Percentiles rank a stretch among this genome's conserved stretches.
phyloP scores from a whole-genome alignment of 192 early-diverging fungal species.

The Backusella westeae region DNA sequence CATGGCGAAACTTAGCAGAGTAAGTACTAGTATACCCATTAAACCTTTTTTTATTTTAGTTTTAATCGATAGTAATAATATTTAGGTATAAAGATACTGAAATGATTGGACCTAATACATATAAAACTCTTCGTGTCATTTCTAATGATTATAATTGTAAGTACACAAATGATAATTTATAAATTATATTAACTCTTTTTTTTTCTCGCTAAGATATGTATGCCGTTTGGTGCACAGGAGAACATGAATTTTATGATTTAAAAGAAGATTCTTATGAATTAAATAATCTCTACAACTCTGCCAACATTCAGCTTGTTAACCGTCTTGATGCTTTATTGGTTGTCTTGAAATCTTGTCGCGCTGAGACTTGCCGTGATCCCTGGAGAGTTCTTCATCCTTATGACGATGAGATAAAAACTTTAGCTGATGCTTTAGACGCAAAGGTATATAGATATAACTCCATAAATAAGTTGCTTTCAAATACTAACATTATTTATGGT shows the following conservation, averaged over 20 bases:
- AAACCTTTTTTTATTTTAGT: no score
- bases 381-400: constrained; percentile 51
- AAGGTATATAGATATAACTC: background rate
- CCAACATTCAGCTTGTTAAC: constrained; percentile 36
- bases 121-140: constrained; percentile 54
- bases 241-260: constrained; percentile 56
- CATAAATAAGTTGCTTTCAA: background rate
- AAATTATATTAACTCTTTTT: background rate
- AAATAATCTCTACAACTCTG: constrained; percentile 47
- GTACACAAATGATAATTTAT: background rate
- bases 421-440: constrained; percentile 5
- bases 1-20: constrained; percentile 8
- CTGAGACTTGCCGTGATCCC: constrained; percentile 51
- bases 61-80: no score
- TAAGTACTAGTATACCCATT: background rate
- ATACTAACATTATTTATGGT: background rate
- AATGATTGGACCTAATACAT: constrained; percentile 39
- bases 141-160: constrained; percentile 47
- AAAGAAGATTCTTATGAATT: constrained; percentile 57
- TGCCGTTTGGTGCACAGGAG: constrained; percentile 55
- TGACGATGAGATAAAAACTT: constrained; percentile 16
- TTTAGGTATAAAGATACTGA: constrained; percentile 28
- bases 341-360: constrained; percentile 51
- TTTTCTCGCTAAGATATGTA: constrained; percentile 34
- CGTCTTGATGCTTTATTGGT: constrained; percentile 56